These are phyloP conservation scores for Gamsiella multidivaricata DNA, from an alignment of 192 early-diverging fungal species.

Conservation along the genomic window DNA sequence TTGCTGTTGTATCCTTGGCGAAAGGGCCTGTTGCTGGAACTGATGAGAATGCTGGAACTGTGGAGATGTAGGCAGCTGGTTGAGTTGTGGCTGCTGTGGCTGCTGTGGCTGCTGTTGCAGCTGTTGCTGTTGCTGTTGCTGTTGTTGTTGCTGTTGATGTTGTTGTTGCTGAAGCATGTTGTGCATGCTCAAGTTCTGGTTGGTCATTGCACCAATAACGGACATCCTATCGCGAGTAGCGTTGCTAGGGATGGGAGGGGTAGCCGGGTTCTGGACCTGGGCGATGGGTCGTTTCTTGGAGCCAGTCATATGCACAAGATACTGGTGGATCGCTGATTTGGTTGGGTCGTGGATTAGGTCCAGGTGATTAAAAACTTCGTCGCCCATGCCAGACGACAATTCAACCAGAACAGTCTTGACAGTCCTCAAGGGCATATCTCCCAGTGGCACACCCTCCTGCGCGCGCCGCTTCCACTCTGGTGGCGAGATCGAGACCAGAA, in stretches of 20 bases:
- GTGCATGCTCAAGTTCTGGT: slow-evolving; percentile 26
- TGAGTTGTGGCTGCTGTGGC: neutral
- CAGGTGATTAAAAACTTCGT: slow-evolving; percentile 67
- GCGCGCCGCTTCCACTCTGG: slow-evolving; percentile 88
- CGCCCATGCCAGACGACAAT: slow-evolving; percentile 74
- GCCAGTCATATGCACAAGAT: slow-evolving; percentile 68
- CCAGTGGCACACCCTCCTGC: slow-evolving; percentile 76
- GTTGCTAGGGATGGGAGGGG: slow-evolving; percentile 22
- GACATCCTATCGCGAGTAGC: slow-evolving; percentile 22
- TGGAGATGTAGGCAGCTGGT: slow-evolving; percentile 21
- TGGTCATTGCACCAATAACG: slow-evolving; percentile 28
- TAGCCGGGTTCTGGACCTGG: slow-evolving; percentile 18
- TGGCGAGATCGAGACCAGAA: slow-evolving; percentile 85
- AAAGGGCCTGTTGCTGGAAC: slow-evolving; percentile 17
- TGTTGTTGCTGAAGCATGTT: slow-evolving; percentile 32
- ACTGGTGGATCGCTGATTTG: slow-evolving; percentile 74
- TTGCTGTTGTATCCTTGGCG: slow-evolving; percentile 20
- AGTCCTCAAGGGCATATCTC: slow-evolving; percentile 94
- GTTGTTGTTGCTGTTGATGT: slow-evolving; percentile 28
- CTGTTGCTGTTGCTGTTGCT: slow-evolving; percentile 41
- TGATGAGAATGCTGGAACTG: slow-evolving; percentile 35
- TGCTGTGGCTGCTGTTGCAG: slow-evolving; percentile 32
- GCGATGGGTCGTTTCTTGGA: slow-evolving; percentile 50
- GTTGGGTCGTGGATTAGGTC: slow-evolving; percentile 71
- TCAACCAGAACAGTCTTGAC: slow-evolving; percentile 93